Evolutionary conservation across 495 filamentous ascomycete genomes (phyloP).

Genomic region (Tuber indicum): DNA sequence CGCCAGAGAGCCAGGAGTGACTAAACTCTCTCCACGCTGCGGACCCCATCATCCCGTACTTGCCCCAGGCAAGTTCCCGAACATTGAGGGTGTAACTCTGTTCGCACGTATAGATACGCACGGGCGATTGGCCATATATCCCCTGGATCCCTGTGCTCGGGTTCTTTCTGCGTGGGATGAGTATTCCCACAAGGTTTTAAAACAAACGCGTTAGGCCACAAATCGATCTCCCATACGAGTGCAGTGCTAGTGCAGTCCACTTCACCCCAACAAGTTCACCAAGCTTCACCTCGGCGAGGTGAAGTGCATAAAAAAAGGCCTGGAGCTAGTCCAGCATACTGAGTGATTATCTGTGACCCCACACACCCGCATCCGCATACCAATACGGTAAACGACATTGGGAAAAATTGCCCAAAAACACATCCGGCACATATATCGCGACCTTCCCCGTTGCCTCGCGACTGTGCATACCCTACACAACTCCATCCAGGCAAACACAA

Average conservation of each 20-base stretch:
- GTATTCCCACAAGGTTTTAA: not conserved
- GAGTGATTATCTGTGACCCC: conserved; percentile 1
- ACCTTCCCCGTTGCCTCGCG: not conserved
- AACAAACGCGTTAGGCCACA: conserved; percentile 2
- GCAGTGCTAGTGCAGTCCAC: not conserved
- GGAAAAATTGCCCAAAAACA: not conserved
- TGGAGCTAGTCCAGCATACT: not conserved
- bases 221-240: not conserved
- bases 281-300: not conserved
- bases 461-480: not conserved
- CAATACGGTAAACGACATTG: not conserved
- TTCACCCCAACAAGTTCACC: not conserved
- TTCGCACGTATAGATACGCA: not conserved
- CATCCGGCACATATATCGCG: not conserved
- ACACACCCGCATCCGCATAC: not conserved
- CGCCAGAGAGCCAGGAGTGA: not conserved
- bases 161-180: not conserved
- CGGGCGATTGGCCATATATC: not conserved
- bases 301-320: not conserved
- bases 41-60: not conserved
- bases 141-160: not conserved
- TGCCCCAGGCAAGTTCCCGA: not conserved
- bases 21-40: not conserved
- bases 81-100: not conserved
- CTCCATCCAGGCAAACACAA: not conserved